phyloP scores from a whole-genome alignment of 768 basidiomycete genomes.

The Kwoniella heveanensis region DNA sequence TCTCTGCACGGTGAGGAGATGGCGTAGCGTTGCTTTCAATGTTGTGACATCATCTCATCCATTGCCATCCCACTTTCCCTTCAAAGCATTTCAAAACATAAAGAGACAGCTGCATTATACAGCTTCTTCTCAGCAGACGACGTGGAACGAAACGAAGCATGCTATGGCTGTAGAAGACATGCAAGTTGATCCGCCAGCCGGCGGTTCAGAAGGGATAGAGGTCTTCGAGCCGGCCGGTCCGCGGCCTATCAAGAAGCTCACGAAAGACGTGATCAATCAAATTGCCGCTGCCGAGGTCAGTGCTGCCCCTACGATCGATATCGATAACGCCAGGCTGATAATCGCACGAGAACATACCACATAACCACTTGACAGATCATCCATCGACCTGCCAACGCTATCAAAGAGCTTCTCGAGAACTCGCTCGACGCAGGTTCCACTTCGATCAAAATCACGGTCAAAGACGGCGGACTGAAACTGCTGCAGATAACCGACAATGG shows the following conservation, averaged over 20 bases:
- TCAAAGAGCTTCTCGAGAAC: slow-evolving; percentile 96
- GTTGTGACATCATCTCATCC: slow-evolving; percentile 8
- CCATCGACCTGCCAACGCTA: slow-evolving; percentile 85
- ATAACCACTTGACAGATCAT: slow-evolving; percentile 71
- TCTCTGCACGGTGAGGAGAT: neutral
- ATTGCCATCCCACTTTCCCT: no score
- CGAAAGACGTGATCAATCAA: slow-evolving; percentile 82
- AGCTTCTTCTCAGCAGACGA: no score
- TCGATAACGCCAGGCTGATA: neutral
- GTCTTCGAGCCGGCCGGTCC: slow-evolving; percentile 43
- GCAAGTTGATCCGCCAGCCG: slow-evolving; percentile 20
- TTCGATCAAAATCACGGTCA: slow-evolving; percentile 80
- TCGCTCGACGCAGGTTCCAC: slow-evolving; percentile 90
- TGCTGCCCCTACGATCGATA: neutral
- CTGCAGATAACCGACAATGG: slow-evolving; percentile 97
- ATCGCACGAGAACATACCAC: no score
- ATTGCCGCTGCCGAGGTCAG: slow-evolving; percentile 72
- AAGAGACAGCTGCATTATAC: no score
- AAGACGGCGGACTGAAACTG: slow-evolving; percentile 93
- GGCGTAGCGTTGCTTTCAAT: no score
- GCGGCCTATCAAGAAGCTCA: slow-evolving; percentile 68
- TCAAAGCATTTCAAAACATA: no score
- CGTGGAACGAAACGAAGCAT: slow-evolving; percentile 5
- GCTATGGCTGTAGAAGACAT: slow-evolving; percentile 14
- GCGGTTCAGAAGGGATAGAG: slow-evolving; percentile 5